Base-by-base conservation (phyloP, 1,284 basidiomycete species). In the Boletus albobrunnescens region DNA sequence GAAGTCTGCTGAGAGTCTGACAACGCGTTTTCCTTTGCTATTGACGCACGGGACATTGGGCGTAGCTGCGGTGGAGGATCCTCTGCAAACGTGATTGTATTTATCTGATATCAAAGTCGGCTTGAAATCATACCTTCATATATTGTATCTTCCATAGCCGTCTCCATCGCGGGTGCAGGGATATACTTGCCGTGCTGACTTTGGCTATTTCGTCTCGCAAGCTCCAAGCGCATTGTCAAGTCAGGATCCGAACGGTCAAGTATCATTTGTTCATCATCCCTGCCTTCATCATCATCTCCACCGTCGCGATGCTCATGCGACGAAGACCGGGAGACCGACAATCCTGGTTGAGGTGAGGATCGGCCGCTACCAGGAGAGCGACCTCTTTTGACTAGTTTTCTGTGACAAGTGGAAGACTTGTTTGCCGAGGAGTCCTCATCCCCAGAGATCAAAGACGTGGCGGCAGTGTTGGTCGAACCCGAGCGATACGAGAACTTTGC, bases 121-220 rank as follows among this genome's bases (percentile, higher is more conserved):
- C 28, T 30, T 44, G 49, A 49, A 8, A 17, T 43, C 56, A 63
- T 56, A 82, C 87, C 83, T 78, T 88, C 87, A 55, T 84, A 87
- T 50, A 87, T 87, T 2, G 81, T 84, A 30, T 78, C 78, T 54
- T 83, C 81, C 11, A 75, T 58, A 4, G 76, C 72, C 16, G 61
- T 62, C n/a, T 80, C 77, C 52, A 75, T 57, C 8, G 67, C 56
- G 46, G 74, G 38, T 40, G 58, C 52, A 8, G 68, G 57, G 28
- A 71, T 52, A 41, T 71, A 70, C 38, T 75, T 73, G 14, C 71
- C 73, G 51, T 78, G 74, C 56, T 91, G 88, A 61, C 78, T 87
- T 63, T 83, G 75, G 61, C 88, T 91, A 63, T 94, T 94, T 53
- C 78, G 76, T 52, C 87, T 73, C 6, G 91, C 91, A 40, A 93